Base-by-base conservation (phyloP, 2,329 filamentous ascomycete genomes). In the Pseudocercospora musae region DNA sequence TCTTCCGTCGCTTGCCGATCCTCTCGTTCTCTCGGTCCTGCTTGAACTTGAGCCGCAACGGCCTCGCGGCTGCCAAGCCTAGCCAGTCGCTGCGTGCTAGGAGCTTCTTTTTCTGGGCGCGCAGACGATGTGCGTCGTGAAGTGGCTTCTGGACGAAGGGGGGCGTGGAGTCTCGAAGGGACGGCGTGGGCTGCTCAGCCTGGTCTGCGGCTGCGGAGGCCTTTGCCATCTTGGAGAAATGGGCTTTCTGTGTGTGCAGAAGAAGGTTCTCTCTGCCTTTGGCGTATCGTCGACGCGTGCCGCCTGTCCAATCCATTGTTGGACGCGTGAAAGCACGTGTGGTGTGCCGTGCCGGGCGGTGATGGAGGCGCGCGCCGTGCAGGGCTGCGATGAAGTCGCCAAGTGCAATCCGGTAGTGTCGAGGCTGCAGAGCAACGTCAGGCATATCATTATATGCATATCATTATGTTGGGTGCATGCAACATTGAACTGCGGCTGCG, bases 251-350 rank as follows among this genome's bases (percentile, higher is more conserved):
- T 63, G 74, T 76, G 60, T 78, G 74, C 3, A 74, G 31, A 15
- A 73, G 67, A 15, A 74, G 70, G 59, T 75, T 76, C 29, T 73
- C 74, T 53, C 74, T 75, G 27, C 68, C 69, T 49, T 74, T 74
- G 18, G 69, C 68, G 56, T 67, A 73, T 2, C 71, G 65, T n/a
- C 67, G 66, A 31, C 71, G 67, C 6, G 74, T 75, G 4, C 80
- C 80, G 27, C 80, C 80, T 0, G 78, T 82, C 80, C 80, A 82
- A 59, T 82, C 81, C 80, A 82, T 31, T 23, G 37, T 40, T 40
- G 7, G 31, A 42, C 53, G 53, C 31, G 29, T 25, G 33, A 42
- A 29, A 4, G 7, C 21, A 23, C 44, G 44, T n/a, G n/a, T n/a
- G n/a, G n/a, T n/a, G n/a, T n/a, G n/a, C n/a, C n/a, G n/a, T n/a